phyloP scores from a whole-genome alignment of 768 basidiomycete species.

The Panellus pusillus region DNA sequence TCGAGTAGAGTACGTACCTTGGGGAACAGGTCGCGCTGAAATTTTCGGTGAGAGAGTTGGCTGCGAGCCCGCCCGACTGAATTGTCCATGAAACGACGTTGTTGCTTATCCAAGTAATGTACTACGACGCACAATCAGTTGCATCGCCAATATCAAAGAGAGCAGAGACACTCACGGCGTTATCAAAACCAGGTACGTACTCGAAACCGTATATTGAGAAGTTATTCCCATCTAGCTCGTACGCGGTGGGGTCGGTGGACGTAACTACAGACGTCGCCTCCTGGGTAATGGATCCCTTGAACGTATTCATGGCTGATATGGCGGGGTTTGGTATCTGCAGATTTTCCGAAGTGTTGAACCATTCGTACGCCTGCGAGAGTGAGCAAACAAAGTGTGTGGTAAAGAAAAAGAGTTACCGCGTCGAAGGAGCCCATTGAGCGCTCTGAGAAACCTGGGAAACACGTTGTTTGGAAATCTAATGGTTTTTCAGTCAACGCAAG shows the following conservation, averaged over 20 bases:
- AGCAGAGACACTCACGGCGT: constrained; percentile 42
- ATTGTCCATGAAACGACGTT: constrained; percentile 69
- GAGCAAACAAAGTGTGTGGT: not conserved
- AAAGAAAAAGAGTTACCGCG: constrained; percentile 46
- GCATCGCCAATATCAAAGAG: not conserved
- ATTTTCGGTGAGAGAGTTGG: constrained; percentile 58
- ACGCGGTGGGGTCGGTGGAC: constrained; percentile 71
- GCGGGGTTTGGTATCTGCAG: constrained; percentile 52
- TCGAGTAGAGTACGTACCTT: constrained; percentile 46
- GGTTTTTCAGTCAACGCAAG: not conserved
- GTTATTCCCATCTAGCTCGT: constrained; percentile 52
- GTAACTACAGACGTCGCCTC: constrained; percentile 79
- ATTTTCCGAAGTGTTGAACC: constrained; percentile 63
- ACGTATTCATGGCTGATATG: constrained; percentile 58
- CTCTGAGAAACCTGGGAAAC: constrained; percentile 72
- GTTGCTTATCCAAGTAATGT: constrained; percentile 78
- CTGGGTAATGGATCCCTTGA: constrained; percentile 75
- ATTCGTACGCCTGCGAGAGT: constrained; percentile 45
- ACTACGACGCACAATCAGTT: constrained; percentile 35
- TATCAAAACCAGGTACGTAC: constrained; percentile 40
- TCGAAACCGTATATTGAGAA: constrained; percentile 80
- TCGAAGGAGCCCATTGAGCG: constrained; percentile 57
- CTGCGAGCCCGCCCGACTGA: constrained; percentile 57
- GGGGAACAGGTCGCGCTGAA: constrained; percentile 65
- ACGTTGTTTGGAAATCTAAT: not conserved